These are phyloP conservation scores for Candida koratica DNA, from an alignment of 805 yeast species.

Conservation along the genomic window DNA sequence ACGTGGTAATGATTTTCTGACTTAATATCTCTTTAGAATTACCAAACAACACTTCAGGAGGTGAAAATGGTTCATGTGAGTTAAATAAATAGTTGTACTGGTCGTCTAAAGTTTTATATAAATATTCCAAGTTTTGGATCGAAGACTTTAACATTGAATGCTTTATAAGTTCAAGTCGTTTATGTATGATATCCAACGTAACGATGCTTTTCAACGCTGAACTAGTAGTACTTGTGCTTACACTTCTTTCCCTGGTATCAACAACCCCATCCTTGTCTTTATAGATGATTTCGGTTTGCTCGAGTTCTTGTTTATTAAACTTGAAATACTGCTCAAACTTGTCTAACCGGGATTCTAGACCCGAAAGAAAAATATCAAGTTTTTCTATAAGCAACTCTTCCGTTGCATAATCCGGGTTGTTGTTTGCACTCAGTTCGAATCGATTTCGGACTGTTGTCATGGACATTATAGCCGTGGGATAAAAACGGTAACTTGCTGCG, in stretches of 20 bases:
- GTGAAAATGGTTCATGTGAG: constrained; percentile 14
- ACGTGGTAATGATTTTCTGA: constrained; percentile 38
- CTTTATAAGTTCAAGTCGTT: constrained; percentile 32
- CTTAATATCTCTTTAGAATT: constrained; percentile 27
- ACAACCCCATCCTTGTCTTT: background rate
- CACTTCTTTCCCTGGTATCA: constrained; percentile 17
- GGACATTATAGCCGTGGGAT: constrained; percentile 12
- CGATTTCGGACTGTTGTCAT: constrained; percentile 14
- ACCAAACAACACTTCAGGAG: constrained; percentile 13
- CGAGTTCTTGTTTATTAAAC: constrained; percentile 16
- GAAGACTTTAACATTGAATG: constrained; percentile 36
- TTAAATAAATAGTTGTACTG: constrained; percentile 37
- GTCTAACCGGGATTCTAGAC: constrained; percentile 39
- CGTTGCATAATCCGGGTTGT: constrained; percentile 17
- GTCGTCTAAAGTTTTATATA: constrained; percentile 38
- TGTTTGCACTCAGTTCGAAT: constrained; percentile 3
- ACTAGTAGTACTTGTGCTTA: constrained; percentile 24
- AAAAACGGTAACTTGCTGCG: background rate
- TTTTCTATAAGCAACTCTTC: constrained; percentile 41
- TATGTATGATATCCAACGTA: constrained; percentile 33
- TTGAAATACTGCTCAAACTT: constrained; percentile 40
- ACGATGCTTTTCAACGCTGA: constrained; percentile 30
- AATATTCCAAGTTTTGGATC: constrained; percentile 34
- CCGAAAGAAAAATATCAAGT: constrained; percentile 38
- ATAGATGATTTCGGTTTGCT: constrained; percentile 6